Evolutionary conservation across 257 asterid genomes (phyloP), one percentile per base, ranked within the genome.

Genomic region (Perilla frutescens): DNA sequence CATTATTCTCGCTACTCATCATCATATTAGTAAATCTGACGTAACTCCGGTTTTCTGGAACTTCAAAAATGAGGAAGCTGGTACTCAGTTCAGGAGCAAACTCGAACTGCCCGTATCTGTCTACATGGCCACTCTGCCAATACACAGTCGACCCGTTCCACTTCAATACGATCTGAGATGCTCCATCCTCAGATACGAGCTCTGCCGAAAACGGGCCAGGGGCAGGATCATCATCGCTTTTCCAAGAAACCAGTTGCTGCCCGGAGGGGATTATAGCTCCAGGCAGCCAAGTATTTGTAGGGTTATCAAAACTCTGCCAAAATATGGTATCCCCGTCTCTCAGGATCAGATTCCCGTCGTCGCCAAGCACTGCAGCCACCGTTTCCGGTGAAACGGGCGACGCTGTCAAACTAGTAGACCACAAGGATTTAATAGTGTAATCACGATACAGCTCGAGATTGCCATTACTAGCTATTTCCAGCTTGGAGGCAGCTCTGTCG

Each of bases 201-300:
- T 14, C 76, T 31, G 68, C 57, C 3, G 85, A 76, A 48, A 36
- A 84, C 72, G 64, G 3, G 39, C 88, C 88, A 8, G 84, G 71
- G n/a, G 82, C 50, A 51, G 85, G 85, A 76, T 81, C 88, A 2
- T 68, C 74, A 1, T 60, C 12, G 48, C 40, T 78, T 61, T 44
- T 75, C 85, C 88, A 81, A 0, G 88, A 76, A 49, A 50, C 79
- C 32, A 84, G 82, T n/a, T 44, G 77, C 53, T 37, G 77, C 1
- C 29, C 53, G 68, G 58, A 47, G 2, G 84, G 82, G 0, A 84
- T 54, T 26, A 40, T 11, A 26, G 77, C 82, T 8, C 77, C 84
- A n/a, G 86, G 86, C 6, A 81, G 70, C 86, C 87, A 83, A 31
- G 81, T 68, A 37, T 83, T 62, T 8, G 87, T 80, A 14, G 82